Evolutionary conservation across 208 protist genomes (phyloP).

Genomic region (Phytomonas sp.): DNA sequence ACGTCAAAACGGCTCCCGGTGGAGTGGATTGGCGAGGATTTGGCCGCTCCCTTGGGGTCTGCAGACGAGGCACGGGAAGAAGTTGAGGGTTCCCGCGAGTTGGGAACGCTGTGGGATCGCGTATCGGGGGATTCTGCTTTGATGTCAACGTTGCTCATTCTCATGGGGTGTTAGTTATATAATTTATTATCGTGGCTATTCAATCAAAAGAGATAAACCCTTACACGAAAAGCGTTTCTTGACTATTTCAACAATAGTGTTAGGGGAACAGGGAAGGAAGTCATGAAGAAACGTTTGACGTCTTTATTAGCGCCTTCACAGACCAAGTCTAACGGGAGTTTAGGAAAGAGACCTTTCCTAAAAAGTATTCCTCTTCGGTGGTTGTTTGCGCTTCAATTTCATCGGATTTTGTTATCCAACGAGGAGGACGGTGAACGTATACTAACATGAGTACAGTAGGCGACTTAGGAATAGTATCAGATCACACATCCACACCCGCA

Average conservation of each 20-base stretch:
- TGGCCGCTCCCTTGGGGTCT: neutral
- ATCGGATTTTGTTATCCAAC: neutral
- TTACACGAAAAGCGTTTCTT: neutral
- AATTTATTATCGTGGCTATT: neutral
- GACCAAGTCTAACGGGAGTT: neutral
- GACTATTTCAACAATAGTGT: neutral
- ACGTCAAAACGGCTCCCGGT: conserved; percentile 55
- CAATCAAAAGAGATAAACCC: neutral
- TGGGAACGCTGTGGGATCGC: neutral
- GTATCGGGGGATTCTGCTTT: neutral
- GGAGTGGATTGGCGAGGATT: neutral
- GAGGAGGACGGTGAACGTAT: neutral
- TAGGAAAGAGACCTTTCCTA: neutral
- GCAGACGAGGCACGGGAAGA: neutral
- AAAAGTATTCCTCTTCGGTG: neutral
- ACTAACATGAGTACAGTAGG: no score
- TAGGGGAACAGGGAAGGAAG: neutral
- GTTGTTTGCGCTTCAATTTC: neutral
- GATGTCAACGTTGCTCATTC: neutral
- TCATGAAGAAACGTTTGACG: neutral
- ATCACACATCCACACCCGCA: neutral
- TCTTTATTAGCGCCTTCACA: neutral
- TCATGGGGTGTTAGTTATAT: neutral
- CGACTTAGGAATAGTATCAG: no score
- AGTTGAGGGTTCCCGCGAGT: neutral